These are phyloP conservation scores for Linaria vulgaris DNA, from an alignment of 257 asterid species.

Conservation along the genomic window DNA sequence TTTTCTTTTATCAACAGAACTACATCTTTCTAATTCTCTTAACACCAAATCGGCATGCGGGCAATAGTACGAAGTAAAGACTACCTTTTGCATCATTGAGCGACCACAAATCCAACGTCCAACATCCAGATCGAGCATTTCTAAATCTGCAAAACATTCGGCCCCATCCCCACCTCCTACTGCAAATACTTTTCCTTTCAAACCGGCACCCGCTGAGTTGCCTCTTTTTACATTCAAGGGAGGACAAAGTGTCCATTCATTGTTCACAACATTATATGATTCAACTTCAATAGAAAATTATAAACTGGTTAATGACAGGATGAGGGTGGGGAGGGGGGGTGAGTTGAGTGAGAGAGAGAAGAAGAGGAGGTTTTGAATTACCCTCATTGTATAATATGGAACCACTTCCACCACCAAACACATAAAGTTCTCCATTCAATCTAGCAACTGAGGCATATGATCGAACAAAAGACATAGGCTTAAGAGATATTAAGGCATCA, in stretches of 20 bases:
- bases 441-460: conserved; percentile 61
- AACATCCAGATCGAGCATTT: conserved; percentile 68
- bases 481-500: conserved; percentile 57
- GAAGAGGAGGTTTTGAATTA: conserved; percentile 26
- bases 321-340: neutral
- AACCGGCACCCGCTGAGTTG: conserved; percentile 68
- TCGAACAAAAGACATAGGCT: conserved; percentile 63
- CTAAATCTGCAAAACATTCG: conserved; percentile 65
- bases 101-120: conserved; percentile 80
- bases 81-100: conserved; percentile 80
- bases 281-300: conserved; percentile 59
- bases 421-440: conserved; percentile 62
- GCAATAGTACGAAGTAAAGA: conserved; percentile 6
- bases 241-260: conserved; percentile 64
- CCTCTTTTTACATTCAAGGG: conserved; percentile 60
- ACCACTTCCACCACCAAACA: conserved; percentile 81
- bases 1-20: conserved; percentile 7
- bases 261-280: conserved; percentile 53
- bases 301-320: neutral
- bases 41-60: conserved; percentile 7
- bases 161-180: conserved; percentile 82
- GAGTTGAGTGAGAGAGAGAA: conserved; percentile 5
- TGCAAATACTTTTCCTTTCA: conserved; percentile 67
- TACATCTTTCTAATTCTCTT: conserved; percentile 4
- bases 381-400: conserved; percentile 66